Percentiles rank a stretch among this genome's conserved stretches.
These are phyloP conservation scores for Epichloe uncinata DNA, from an alignment of 2,329 filamentous ascomycete species.

Conservation along the genomic window DNA sequence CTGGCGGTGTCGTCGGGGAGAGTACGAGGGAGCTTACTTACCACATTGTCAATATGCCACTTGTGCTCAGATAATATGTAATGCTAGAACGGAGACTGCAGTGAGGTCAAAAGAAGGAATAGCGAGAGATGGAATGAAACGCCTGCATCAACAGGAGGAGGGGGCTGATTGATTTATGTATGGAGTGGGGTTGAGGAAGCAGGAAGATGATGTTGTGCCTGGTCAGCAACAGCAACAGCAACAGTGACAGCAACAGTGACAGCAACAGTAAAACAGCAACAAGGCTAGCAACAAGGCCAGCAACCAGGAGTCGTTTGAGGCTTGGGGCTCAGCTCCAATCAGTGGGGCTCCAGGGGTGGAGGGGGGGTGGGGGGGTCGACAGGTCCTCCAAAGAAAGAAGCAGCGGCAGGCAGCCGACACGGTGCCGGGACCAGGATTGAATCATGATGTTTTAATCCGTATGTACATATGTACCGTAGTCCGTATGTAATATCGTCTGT, in stretches of 20 bases:
- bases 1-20: constrained; percentile 7
- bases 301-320: constrained; percentile 6
- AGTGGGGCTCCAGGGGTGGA: constrained; percentile 3
- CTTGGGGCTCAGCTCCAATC: constrained; percentile 12
- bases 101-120: constrained; percentile 2
- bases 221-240: neutral
- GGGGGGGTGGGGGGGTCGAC: neutral
- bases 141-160: constrained; percentile 1
- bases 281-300: neutral
- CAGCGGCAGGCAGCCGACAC: neutral
- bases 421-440: too few species aligned
- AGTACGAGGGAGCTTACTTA: constrained; percentile 9
- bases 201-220: constrained; percentile 5
- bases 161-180: constrained; percentile 6
- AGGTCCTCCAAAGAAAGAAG: constrained; percentile 3
- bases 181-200: constrained; percentile 8
- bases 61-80: constrained; percentile 4
- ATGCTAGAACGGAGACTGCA: constrained; percentile 1
- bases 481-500: too few species aligned
- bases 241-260: neutral
- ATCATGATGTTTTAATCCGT: too few species aligned
- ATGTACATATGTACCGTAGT: too few species aligned
- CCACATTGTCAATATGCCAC: constrained; percentile 12
- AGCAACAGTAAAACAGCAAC: neutral
- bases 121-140: constrained; percentile 3